These are phyloP conservation scores for Fusarium sp. DNA, from an alignment of 2,329 filamentous ascomycete species.

Conservation along the genomic window DNA sequence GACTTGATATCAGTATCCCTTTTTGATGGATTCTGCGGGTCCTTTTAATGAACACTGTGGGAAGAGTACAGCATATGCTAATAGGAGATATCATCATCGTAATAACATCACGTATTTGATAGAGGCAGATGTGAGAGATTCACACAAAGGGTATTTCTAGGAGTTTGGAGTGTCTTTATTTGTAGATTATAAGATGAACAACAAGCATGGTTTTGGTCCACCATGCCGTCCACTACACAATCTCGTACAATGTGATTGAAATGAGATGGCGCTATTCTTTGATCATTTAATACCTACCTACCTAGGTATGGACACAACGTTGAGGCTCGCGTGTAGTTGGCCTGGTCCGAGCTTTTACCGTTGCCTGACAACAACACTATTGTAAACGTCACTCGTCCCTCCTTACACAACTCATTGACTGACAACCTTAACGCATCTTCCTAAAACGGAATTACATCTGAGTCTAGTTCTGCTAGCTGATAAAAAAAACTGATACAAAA, in stretches of 20 bases:
- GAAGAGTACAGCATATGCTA: slow-evolving; percentile 33
- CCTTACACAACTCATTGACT: neutral
- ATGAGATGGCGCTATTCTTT: neutral
- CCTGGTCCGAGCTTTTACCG: slow-evolving; percentile 36
- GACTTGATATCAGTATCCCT: slow-evolving; percentile 17
- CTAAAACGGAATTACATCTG: neutral
- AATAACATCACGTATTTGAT: slow-evolving; percentile 35
- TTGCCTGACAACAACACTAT: neutral
- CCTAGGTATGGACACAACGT: neutral
- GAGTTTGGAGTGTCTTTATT: slow-evolving; percentile 31
- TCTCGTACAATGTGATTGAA: neutral
- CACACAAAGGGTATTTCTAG: slow-evolving; percentile 46
- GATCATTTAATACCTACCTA: neutral
- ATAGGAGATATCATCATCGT: slow-evolving; percentile 34
- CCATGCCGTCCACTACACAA: neutral
- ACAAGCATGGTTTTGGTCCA: neutral
- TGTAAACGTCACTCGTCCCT: slow-evolving; percentile 21
- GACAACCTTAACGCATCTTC: neutral
- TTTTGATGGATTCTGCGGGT: slow-evolving; percentile 9
- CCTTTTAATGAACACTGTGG: slow-evolving; percentile 8
- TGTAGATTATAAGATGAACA: slow-evolving; percentile 6
- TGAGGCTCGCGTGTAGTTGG: neutral
- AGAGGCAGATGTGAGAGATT: slow-evolving; percentile 32
- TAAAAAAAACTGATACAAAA: neutral
- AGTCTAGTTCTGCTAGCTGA: neutral